A percentile compares a stretch with the other conserved stretches of the same genome.
phyloP scores from a whole-genome alignment of 192 early-diverging fungal species.

The Coemansia sp. region DNA sequence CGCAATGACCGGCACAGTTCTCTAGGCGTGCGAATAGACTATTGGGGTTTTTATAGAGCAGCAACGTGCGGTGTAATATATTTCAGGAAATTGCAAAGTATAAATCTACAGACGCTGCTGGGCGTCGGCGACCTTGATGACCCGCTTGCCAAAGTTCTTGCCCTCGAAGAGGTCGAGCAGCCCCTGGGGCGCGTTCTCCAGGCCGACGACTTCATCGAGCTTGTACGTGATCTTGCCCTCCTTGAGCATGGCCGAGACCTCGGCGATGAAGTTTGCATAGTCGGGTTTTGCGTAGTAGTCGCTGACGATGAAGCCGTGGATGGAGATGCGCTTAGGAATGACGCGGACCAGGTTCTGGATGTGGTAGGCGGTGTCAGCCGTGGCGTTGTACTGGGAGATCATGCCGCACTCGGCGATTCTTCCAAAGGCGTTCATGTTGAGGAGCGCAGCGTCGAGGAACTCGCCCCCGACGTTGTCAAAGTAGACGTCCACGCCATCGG shows the following conservation, averaged over 20 bases:
- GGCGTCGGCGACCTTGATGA: conserved; percentile 51
- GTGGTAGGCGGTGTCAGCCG: conserved; percentile 46
- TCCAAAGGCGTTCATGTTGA: conserved; percentile 60
- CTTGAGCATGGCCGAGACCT: conserved; percentile 57
- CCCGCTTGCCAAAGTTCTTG: conserved; percentile 69
- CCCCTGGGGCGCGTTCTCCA: conserved; percentile 63
- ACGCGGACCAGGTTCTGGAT: conserved; percentile 61
- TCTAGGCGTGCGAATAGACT: not conserved
- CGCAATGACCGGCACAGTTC: conserved; percentile 8
- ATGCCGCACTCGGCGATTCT: conserved; percentile 74
- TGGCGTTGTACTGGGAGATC: conserved; percentile 67
- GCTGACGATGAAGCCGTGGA: conserved; percentile 66
- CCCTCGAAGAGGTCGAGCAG: conserved; percentile 62
- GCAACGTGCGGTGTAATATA: not conserved
- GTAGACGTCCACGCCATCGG: conserved; percentile 85
- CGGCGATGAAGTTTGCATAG: conserved; percentile 55
- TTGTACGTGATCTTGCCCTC: conserved; percentile 63
- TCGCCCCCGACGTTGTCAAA: conserved; percentile 86
- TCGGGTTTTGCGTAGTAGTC: conserved; percentile 52
- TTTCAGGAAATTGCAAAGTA: not conserved
- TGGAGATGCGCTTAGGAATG: conserved; percentile 55
- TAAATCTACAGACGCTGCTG: conserved; percentile 11
- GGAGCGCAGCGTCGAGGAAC: conserved; percentile 72
- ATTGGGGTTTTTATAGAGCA: not conserved
- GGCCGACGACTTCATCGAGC: conserved; percentile 60